Conservation (phyloP, 768 basidiomycete species). For the Tricholoma sp. region DNA sequence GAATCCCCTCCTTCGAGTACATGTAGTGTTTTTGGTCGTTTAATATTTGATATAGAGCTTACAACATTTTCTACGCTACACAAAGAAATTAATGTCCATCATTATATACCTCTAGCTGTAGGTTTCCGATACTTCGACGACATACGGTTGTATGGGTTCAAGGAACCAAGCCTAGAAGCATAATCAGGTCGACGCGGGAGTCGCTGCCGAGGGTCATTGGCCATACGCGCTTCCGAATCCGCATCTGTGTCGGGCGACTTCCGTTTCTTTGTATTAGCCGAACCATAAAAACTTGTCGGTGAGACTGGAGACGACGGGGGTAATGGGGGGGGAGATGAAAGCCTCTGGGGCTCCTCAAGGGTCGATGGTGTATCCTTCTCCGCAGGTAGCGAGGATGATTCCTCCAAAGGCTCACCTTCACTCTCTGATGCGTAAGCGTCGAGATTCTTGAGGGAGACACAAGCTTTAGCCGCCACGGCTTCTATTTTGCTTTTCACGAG, state of each 20-base stretch:
- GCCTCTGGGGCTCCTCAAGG: constrained; percentile 19
- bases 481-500: constrained; percentile 50
- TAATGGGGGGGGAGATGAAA: constrained; percentile 24
- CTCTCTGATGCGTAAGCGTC: constrained; percentile 25
- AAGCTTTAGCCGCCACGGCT: constrained; percentile 29
- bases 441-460: constrained; percentile 16
- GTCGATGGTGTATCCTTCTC: constrained; percentile 8
- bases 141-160: constrained; percentile 11
- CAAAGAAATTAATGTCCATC: constrained; percentile 4
- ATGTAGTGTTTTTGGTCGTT: constrained; percentile 1
- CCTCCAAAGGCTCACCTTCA: constrained; percentile 15
- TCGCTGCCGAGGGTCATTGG: constrained; percentile 1
- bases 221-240: constrained; percentile 4
- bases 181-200: background rate
- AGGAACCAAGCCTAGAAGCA: constrained; percentile 5
- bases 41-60: constrained; percentile 12
- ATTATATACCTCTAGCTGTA: constrained; percentile 14
- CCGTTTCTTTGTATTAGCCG: constrained; percentile 23
- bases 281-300: constrained; percentile 32
- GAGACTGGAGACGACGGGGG: constrained; percentile 28
- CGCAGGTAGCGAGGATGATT: constrained; percentile 13
- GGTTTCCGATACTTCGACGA: constrained; percentile 9
- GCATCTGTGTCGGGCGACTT: constrained; percentile 16
- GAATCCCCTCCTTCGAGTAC: background rate
- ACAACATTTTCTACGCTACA: constrained; percentile 4